phyloP scores from a whole-genome alignment of 768 basidiomycete species.

The Boletus barrowsii region DNA sequence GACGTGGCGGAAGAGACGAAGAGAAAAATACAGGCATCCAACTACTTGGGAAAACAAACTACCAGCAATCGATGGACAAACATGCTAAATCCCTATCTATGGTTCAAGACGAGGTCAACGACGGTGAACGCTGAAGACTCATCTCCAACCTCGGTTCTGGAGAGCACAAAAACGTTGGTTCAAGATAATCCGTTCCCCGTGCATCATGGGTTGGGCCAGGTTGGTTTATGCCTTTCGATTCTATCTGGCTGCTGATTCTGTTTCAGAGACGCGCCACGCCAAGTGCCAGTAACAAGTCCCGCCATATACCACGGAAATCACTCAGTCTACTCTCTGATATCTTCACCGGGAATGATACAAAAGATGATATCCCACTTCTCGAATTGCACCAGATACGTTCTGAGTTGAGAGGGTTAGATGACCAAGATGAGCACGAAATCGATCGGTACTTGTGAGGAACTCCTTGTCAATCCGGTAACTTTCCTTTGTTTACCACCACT shows the following conservation, averaged over 20 bases:
- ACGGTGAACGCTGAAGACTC: constrained; percentile 67
- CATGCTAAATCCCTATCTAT: constrained; percentile 83
- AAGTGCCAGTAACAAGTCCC: constrained; percentile 32
- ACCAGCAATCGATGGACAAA: constrained; percentile 58
- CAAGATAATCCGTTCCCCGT: constrained; percentile 49
- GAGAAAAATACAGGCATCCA: constrained; percentile 72
- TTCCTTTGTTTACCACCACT: constrained; percentile 3
- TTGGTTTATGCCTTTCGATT: constrained; percentile 16
- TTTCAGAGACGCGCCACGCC: constrained; percentile 13
- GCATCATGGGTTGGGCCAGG: constrained; percentile 28
- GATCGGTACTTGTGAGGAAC: constrained; percentile 68
- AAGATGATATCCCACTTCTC: constrained; percentile 57
- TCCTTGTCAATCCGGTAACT: not conserved
- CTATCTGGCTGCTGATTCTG: constrained; percentile 12
- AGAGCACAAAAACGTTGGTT: constrained; percentile 73
- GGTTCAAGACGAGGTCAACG: constrained; percentile 70
- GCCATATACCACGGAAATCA: constrained; percentile 56
- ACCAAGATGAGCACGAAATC: constrained; percentile 54
- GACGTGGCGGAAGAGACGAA: constrained; percentile 89
- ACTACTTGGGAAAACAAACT: constrained; percentile 58
- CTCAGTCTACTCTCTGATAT: constrained; percentile 60
- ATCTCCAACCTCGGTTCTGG: constrained; percentile 72
- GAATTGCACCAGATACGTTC: constrained; percentile 43
- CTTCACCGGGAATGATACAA: constrained; percentile 54
- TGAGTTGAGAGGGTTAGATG: constrained; percentile 28